A percentile compares a stretch with the other conserved stretches of the same genome.
Evolutionary conservation across 2,329 filamentous ascomycete species (phyloP).

Genomic region (Emmonsia crescens): DNA sequence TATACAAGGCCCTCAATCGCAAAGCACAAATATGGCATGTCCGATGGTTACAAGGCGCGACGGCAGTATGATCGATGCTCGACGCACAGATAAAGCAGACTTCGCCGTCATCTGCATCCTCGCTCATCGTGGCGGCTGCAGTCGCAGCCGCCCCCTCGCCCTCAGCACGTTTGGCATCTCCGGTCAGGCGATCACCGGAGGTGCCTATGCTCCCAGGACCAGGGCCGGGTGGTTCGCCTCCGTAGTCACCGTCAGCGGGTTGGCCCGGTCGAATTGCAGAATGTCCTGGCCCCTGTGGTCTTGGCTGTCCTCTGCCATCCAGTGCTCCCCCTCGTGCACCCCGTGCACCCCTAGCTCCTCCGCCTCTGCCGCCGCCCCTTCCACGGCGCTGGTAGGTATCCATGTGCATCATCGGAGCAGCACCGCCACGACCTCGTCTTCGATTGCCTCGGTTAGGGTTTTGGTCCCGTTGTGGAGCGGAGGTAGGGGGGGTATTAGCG

Average conservation of each 20-base stretch:
- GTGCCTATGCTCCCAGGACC: conserved; percentile 27
- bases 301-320: conserved; percentile 3
- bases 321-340: conserved; percentile 6
- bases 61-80: conserved; percentile 71
- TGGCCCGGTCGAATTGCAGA: neutral
- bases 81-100: conserved; percentile 98
- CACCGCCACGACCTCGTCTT: conserved; percentile 33
- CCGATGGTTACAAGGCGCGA: conserved; percentile 89
- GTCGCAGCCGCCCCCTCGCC: conserved; percentile 18
- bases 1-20: conserved; percentile 85
- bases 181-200: conserved; percentile 39
- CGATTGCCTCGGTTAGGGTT: conserved; percentile 35
- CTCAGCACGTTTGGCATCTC: conserved; percentile 33
- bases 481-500: conserved; percentile 7
- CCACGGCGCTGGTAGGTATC: conserved; percentile 15
- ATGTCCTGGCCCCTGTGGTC: conserved; percentile 9
- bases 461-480: conserved; percentile 20
- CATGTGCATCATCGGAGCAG: conserved; percentile 20
- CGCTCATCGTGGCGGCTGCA: conserved; percentile 20
- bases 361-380: conserved; percentile 8
- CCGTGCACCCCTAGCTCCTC: conserved; percentile 4
- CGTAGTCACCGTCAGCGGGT: conserved; percentile 24
- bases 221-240: conserved; percentile 30
- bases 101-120: conserved; percentile 57
- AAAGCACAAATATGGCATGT: conserved; percentile 95